Base-by-base conservation (phyloP, 225 moss, liverwort and hornwort genomes). In the Polytrichum formosum region DNA sequence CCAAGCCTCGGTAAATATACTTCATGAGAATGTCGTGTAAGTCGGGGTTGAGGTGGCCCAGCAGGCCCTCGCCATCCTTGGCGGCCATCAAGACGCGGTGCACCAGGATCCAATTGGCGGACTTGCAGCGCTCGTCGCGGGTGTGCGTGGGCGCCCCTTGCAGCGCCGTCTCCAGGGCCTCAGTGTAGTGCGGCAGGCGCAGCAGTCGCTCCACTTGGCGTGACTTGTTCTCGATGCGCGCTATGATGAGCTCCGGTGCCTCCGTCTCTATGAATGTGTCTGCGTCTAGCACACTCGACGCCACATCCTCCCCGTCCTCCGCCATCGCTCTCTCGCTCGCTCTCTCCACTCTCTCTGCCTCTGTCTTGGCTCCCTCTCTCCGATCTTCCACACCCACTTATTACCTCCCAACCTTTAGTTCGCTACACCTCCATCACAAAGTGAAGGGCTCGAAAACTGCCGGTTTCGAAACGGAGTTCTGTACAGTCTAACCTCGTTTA, bases 21-120 rank as follows among this genome's bases (percentile, higher is more conserved):
- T 97, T 97, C 96, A 97, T 97, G 8, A 94, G 82, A 30, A 94
- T 83, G 74, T 94, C 94, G 68, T 90, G 91, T 26, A 85, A 83
- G 62, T 92, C 96, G 7, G 89, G 76, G 71, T 92, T 92, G 77
- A 97, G 74, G 33, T 87, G 88, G 61, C 79, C 71, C 67, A 94
- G 77, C 66, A 94, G 53, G 68, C 85, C 87, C n/a, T 97, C 96
- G 28, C 82, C 88, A 70, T 97, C 96, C 67, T 97, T 97, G 56
- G 94, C 85, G 64, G 94, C 90, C 96, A 94, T 97, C 84, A 97
- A 66, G n/a, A 93, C 94, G 59, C 96, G 94, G 70, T 97, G 94
- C 65, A 97, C 94, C 74, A 97, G 28, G 13, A 92, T 76, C 96
- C 96, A 97, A 55, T 94, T 97, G 60, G 96, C 93, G 26, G 96